phyloP scores from a whole-genome alignment of 768 basidiomycete species.

The Mycena indigotica region DNA sequence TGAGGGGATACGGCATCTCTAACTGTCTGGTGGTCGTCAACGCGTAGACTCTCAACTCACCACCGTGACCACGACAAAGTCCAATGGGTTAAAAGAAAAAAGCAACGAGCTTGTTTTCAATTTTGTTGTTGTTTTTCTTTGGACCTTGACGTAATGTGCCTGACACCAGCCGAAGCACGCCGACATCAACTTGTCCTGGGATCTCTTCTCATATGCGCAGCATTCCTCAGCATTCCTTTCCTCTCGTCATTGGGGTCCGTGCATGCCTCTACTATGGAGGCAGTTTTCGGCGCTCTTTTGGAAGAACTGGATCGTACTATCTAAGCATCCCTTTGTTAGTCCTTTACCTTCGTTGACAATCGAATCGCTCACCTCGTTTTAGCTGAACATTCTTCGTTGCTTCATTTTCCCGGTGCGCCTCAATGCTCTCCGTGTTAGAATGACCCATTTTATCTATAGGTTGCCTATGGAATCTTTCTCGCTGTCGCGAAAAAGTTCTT shows the following conservation, averaged over 20 bases:
- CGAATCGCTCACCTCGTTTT: neutral
- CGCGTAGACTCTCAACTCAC: too few relatives aligned
- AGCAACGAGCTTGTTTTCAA: too few relatives aligned
- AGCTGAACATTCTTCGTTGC: slow-evolving; percentile 65
- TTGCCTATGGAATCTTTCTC: slow-evolving; percentile 69
- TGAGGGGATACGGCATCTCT: too few relatives aligned
- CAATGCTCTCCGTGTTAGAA: neutral
- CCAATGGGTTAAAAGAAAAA: too few relatives aligned
- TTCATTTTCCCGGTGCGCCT: slow-evolving; percentile 50
- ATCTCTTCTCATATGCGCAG: neutral
- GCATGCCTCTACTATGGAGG: slow-evolving; percentile 50
- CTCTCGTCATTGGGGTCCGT: neutral
- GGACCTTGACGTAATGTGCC: too few relatives aligned
- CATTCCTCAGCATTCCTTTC: neutral
- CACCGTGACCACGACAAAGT: too few relatives aligned
- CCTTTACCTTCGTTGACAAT: slow-evolving; percentile 1
- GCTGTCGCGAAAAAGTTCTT: slow-evolving; percentile 65
- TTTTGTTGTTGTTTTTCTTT: too few relatives aligned
- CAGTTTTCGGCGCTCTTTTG: slow-evolving; percentile 63
- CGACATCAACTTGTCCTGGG: too few relatives aligned
- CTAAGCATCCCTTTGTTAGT: slow-evolving; percentile 65
- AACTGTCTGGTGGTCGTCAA: too few relatives aligned
- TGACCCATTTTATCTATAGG: neutral
- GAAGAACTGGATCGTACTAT: slow-evolving; percentile 78
- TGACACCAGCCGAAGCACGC: too few relatives aligned